phyloP scores from a whole-genome alignment of 179 eudicot species.

The Heliamphora ciliata region DNA sequence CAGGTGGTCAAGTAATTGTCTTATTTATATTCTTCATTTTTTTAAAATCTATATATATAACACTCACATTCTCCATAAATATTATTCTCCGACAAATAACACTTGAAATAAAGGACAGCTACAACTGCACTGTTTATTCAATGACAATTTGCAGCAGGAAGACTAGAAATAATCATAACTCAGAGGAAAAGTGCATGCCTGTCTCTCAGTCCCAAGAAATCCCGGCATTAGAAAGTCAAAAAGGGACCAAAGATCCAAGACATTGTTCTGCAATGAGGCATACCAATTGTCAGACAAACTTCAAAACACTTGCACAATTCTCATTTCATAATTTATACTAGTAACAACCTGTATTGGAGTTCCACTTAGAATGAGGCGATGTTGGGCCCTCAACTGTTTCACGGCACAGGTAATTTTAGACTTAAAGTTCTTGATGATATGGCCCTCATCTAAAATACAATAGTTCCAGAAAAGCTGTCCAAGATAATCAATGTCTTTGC shows the following conservation, averaged over 20 bases:
- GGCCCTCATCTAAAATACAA: constrained; percentile 95
- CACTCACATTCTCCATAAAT: neutral
- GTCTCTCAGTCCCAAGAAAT: constrained; percentile 96
- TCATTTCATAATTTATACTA: neutral
- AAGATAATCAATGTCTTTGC: constrained; percentile 89
- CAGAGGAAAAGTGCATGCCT: constrained; percentile 30
- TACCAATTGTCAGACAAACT: constrained; percentile 5
- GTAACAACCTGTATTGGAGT: constrained; percentile 79
- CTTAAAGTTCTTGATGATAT: constrained; percentile 78
- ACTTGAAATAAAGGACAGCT: neutral
- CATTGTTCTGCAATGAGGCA: constrained; percentile 57
- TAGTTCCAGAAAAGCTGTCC: constrained; percentile 77
- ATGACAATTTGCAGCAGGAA: constrained; percentile 5
- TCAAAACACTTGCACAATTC: neutral
- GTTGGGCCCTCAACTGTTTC: constrained; percentile 90
- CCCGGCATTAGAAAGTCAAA: constrained; percentile 99
- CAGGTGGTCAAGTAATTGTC: neutral
- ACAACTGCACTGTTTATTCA: neutral
- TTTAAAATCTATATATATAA: no score
- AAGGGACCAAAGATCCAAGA: constrained; percentile 96
- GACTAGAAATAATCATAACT: neutral
- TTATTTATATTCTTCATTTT: constrained; percentile 2
- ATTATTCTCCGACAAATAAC: neutral
- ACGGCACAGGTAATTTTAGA: constrained; percentile 92
- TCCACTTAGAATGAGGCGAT: constrained; percentile 96